Evolutionary conservation across 1,284 basidiomycete species (phyloP), one percentile per base, ranked within the genome.

Genomic region (Irpex sp.): DNA sequence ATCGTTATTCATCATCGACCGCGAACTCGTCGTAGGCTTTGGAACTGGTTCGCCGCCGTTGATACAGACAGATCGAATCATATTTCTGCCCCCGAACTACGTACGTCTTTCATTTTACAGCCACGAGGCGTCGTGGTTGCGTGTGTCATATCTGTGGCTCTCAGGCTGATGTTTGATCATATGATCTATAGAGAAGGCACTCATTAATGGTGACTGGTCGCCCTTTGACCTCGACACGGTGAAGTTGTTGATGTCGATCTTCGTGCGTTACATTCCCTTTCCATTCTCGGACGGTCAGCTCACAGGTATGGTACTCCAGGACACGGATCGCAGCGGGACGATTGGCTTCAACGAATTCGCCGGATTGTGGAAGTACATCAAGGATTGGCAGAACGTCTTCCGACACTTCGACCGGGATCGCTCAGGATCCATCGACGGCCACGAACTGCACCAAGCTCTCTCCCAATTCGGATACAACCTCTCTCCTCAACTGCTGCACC

Each of bases 301-400:
- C 59, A 17, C 11, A 6, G 13, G 15, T 55, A 38, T 34, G 2
- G 62, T 49, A 51, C 15, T 15, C 59, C 49, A 88, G 86, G 91
- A 93, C 68, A 82, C 82, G 1, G 86, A 93, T 70, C 83, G 87
- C 21, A 87, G 81, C 62, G 90, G 91, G 1, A 89, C 88, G 2
- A 92, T 93, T 66, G 86, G 84, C 37, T 92, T 91, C 76, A 85
- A 86, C 64, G 91, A 92, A 84, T 93, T 93, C 72, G 72, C 83
- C 47, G 89, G 89, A 4, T 81, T 92, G 13, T 93, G 89, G 90
- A 89, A 90, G 71, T 92, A 92, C 74, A 85, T 92, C 81, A 86
- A 88, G 76, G 89, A 92, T 73, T 93, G 91, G 91, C 90, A 92
- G 77, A 85, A 85, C 65, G 87, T 91, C 61, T 93, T 92, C 81